Evolutionary conservation across 2,329 filamentous ascomycete genomes (phyloP).

Genomic region (Hortaea werneckii): DNA sequence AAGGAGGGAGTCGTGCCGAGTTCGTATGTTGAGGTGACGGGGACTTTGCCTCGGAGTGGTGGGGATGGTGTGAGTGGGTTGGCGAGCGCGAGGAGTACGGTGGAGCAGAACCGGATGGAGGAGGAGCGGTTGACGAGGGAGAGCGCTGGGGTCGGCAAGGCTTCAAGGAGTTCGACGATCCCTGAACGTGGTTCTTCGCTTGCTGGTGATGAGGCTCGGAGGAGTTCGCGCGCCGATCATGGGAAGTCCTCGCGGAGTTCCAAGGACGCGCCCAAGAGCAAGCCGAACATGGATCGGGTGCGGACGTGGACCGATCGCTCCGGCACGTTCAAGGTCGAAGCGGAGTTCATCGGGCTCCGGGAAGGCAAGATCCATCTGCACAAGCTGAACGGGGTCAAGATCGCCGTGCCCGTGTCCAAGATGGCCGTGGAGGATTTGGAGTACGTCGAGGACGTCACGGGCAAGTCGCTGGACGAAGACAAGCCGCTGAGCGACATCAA

Average conservation of each 20-base stretch:
- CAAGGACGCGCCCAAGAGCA: conserved; percentile 52
- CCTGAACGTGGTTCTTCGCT: conserved; percentile 74
- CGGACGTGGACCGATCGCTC: conserved; percentile 92
- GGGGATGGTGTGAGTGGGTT: conserved; percentile 42
- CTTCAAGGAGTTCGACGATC: conserved; percentile 43
- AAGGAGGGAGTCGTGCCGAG: conserved; percentile 94
- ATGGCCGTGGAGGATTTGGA: conserved; percentile 95
- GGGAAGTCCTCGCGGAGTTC: background rate
- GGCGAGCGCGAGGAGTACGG: conserved; percentile 53
- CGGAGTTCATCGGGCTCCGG: conserved; percentile 86
- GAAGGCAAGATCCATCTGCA: conserved; percentile 97
- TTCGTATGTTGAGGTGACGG: conserved; percentile 87
- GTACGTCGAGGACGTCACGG: conserved; percentile 83
- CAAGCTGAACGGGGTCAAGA: conserved; percentile 96
- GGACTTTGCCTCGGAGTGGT: conserved; percentile 44
- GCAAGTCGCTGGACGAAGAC: conserved; percentile 79
- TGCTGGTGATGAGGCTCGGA: conserved; percentile 30
- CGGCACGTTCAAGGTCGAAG: conserved; percentile 93
- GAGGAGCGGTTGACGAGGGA: conserved; percentile 78
- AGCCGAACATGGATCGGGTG: conserved; percentile 73
- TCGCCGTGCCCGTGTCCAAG: conserved; percentile 87
- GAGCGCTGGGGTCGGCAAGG: conserved; percentile 56
- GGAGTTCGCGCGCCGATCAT: conserved; percentile 24
- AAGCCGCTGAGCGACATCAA: conserved; percentile 82
- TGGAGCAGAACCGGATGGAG: conserved; percentile 68